Base-by-base conservation (phyloP, 305 asterid genomes). In the Rubia tinctorum region DNA sequence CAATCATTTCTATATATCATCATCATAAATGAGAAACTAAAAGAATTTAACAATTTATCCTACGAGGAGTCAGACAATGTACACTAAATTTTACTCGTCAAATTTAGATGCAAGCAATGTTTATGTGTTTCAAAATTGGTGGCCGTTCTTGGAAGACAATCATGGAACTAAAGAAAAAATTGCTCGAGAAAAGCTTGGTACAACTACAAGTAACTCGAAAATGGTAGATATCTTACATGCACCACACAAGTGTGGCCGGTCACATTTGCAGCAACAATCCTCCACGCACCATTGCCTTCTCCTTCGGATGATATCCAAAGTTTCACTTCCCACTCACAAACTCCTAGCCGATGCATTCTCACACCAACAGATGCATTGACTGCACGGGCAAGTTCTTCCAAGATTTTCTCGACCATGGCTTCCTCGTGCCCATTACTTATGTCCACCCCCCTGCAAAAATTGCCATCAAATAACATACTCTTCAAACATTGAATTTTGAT, bases 281-380 rank as follows among this genome's bases (percentile, higher is more conserved):
- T 92, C 99, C 99, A 95, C 60, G 96, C 96, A 79, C 99, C 99
- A 72, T 90, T 89, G 73, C 98, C 96, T 65, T 86, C 91, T 80
- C 98, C 97, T 55, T 84, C 84, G 40, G 98, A 91, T 71, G 99
- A 86, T 83, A 95, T 82, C 89, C 98, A 86, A 76, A 95, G 96
- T 86, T 91, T 92, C 74, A 89, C 91, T 80, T 95, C 99, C 95
- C 98, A 95, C 88, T 92, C 93, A 76, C 86, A 88, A 53, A 89
- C 99, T 51, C 97, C 96, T 79, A 95, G 86, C 40, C 93, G 97
- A 49, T 95, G 96, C 99, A 95, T 88, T 86, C 84, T 89, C 69
- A 93, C 97, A 73, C 97, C 97, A 82, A 91, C 86, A 25, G 89
- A 86, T 64, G 88, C 84, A 82, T 86, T 82, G 71, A 92, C 74